Evolutionary conservation across 2,329 filamentous ascomycete species (phyloP).

Genomic region (Chaetomium olivaceum): DNA sequence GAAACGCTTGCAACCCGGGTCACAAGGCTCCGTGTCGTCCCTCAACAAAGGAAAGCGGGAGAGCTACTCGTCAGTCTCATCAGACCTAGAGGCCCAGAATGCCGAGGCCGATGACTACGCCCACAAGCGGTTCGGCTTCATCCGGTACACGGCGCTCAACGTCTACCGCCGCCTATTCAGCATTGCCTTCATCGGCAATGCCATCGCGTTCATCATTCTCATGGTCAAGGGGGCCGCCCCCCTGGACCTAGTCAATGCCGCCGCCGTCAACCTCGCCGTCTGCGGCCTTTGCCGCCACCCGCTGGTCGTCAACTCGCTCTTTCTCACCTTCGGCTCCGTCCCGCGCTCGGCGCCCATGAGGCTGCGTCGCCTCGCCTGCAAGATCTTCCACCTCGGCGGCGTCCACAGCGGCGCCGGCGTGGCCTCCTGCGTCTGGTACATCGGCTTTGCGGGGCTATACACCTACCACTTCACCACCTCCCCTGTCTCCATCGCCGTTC

Average conservation of each 20-base stretch:
- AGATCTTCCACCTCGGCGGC: constrained; percentile 55
- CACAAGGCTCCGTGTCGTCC: constrained; percentile 1
- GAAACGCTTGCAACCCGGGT: neutral
- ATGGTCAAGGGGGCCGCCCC: constrained; percentile 39
- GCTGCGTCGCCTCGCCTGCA: constrained; percentile 50
- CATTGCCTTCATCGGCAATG: constrained; percentile 52
- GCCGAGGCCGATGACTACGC: constrained; percentile 20
- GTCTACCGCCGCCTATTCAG: constrained; percentile 60
- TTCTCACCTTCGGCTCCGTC: constrained; percentile 46
- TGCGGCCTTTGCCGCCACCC: constrained; percentile 57
- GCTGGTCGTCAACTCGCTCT: constrained; percentile 53
- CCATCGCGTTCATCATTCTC: constrained; percentile 49
- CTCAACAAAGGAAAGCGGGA: constrained; percentile 10
- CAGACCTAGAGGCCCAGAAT: constrained; percentile 30
- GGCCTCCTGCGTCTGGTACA: constrained; percentile 51
- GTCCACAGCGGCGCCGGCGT: constrained; percentile 53
- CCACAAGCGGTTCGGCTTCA: constrained; percentile 29
- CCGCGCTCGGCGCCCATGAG: constrained; percentile 48
- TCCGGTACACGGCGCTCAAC: constrained; percentile 50
- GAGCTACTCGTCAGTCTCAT: neutral
- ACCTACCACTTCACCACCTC: constrained; percentile 40
- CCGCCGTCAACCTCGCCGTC: constrained; percentile 47
- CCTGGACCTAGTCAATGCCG: constrained; percentile 30
- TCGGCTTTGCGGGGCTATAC: constrained; percentile 45
- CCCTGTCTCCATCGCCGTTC: constrained; percentile 38